Conservation (phyloP, 2,329 filamentous ascomycete species). For the Huntiella decipiens region DNA sequence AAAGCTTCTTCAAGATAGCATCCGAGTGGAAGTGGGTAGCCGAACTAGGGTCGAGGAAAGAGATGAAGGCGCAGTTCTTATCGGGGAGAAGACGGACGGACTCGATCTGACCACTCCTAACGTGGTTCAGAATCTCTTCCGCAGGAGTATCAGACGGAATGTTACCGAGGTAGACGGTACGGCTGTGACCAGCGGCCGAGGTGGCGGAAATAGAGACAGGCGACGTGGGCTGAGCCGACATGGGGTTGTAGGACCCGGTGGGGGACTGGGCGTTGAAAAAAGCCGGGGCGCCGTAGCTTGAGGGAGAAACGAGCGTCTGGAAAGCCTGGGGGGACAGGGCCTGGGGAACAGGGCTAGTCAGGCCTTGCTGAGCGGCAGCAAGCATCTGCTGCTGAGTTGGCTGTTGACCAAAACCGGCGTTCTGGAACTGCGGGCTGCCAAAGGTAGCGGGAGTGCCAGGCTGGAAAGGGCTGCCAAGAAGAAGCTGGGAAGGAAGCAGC, state of each 20-base stretch:
- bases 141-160: conserved; percentile 95
- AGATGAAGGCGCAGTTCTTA: conserved; percentile 99
- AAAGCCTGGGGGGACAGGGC: conserved; percentile 69
- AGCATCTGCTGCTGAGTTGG: conserved; percentile 21
- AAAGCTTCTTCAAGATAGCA: conserved; percentile 97
- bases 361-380: conserved; percentile 31
- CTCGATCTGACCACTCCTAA: conserved; percentile 94
- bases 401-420: conserved; percentile 56
- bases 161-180: conserved; percentile 93
- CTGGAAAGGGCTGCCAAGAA: conserved; percentile 92
- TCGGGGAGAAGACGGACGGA: conserved; percentile 92
- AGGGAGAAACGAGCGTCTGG: conserved; percentile 70
- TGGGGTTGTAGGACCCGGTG: conserved; percentile 50
- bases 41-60: conserved; percentile 91
- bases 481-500: conserved; percentile 78
- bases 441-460: conserved; percentile 83
- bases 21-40: conserved; percentile 98
- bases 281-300: conserved; percentile 61
- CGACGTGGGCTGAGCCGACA: conserved; percentile 45
- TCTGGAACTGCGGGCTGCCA: conserved; percentile 80
- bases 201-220: conserved; percentile 61
- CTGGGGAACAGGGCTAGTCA: conserved; percentile 58
- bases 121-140: conserved; percentile 90
- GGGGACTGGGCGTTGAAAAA: conserved; percentile 79
- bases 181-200: conserved; percentile 73